Base-by-base conservation (phyloP, 2,329 filamentous ascomycete species). In the Fusarium sp. region DNA sequence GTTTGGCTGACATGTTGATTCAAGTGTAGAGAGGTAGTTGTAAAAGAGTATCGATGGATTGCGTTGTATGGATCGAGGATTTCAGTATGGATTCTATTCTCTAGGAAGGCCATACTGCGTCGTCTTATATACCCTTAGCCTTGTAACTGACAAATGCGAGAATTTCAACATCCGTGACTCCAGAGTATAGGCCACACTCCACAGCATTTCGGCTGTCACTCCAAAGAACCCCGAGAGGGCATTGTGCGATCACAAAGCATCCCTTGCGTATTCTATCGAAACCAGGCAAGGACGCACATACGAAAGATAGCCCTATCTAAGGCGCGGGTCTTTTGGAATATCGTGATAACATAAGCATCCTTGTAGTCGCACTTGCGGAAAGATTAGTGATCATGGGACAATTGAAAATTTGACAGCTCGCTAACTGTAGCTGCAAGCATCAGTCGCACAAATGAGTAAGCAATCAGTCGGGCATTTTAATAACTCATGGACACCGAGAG, bases 1-100 rank as follows among this genome's bases (percentile, higher is more conserved):
- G 58, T 32, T 74, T 74, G 30, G 30, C 44, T 30, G 65, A 46
- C 71, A 74, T 74, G 56, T 19, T 71, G 26, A n/a, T 17, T 37
- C 5, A 19, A 33, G 20, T 22, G 33, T 24, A 11, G 6, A 22
- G 13, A 26, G 30, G 19, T 14, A n/a, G 35, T 44, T 22, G 22
- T n/a, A 19, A n/a, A n/a, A 48, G 2, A 26, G 4, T 20, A 6
- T 49, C 32, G 15, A 24, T 26, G 6, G 37, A 19, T 17, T 33
- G 13, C 14, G 5, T 39, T 41, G 14, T 20, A n/a, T n/a, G 15
- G 8, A 28, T 11, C 22, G 6, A 40, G 19, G 2, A 15, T 33
- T 10, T n/a, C 32, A 37, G 13, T 20, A n/a, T n/a, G 13, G 8
- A 14, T n/a, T 10, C 15, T 54, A 3, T 6, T 8, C 5, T 49